Conservation (phyloP, 2,329 filamentous ascomycete genomes). For the Trichoderma cornu-damae region DNA sequence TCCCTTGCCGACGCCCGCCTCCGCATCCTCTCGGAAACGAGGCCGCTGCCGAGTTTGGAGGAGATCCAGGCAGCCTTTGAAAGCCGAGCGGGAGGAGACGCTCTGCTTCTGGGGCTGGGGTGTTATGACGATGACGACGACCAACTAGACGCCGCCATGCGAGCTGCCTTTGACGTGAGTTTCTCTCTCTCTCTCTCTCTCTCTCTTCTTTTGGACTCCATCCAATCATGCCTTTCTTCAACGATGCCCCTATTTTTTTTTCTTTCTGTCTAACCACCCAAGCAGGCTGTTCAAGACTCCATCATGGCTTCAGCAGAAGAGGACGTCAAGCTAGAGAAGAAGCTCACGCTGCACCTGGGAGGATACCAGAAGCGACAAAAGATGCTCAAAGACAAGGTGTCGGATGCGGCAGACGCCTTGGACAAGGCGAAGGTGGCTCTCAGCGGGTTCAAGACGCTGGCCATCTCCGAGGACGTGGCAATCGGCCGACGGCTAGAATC, state of each 20-base stretch:
- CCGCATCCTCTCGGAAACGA: constrained; percentile 67
- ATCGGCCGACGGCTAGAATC: constrained; percentile 66
- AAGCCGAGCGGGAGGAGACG: constrained; percentile 45
- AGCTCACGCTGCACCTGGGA: constrained; percentile 77
- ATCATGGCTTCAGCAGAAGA: constrained; percentile 71
- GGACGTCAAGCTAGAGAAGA: constrained; percentile 88
- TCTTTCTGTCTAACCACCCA: not conserved
- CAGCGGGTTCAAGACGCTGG: constrained; percentile 67
- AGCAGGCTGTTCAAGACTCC: constrained; percentile 62
- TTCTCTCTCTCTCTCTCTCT: too few relatives aligned
- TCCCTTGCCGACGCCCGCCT: constrained; percentile 70
- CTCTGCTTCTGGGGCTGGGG: constrained; percentile 70
- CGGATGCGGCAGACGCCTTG: constrained; percentile 67
- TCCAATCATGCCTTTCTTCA: not conserved
- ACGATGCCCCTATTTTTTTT: not conserved
- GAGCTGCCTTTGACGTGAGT: constrained; percentile 68
- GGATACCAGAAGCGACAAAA: constrained; percentile 87
- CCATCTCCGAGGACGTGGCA: constrained; percentile 73
- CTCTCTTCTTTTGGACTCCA: too few relatives aligned
- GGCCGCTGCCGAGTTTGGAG: constrained; percentile 43
- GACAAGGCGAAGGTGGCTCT: constrained; percentile 68
- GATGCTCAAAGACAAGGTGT: constrained; percentile 72
- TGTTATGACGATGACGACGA: constrained; percentile 75
- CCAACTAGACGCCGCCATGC: constrained; percentile 58
- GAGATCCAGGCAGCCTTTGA: constrained; percentile 52